Conservation (phyloP, 192 early-diverging fungal genomes). For the Endogone sp. region DNA sequence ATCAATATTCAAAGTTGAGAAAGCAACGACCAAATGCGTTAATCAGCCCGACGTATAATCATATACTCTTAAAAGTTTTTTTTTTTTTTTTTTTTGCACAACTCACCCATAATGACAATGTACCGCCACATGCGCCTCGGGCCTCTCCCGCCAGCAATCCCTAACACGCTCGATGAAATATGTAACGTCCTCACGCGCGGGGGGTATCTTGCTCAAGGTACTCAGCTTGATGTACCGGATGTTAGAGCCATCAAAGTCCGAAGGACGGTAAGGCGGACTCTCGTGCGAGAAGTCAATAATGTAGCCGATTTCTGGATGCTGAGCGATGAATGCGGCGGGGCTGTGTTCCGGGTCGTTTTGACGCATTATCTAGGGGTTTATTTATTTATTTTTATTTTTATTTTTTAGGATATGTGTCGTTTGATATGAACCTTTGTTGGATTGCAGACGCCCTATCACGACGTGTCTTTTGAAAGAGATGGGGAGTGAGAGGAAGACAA, state of each 20-base stretch:
- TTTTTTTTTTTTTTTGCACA: neutral
- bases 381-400: no score
- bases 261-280: conserved; percentile 38
- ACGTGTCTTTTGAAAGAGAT: no score
- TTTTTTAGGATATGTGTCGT: no score
- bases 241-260: conserved; percentile 49
- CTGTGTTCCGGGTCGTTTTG: conserved; percentile 50
- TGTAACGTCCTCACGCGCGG: conserved; percentile 35
- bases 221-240: conserved; percentile 45
- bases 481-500: neutral
- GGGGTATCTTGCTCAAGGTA: conserved; percentile 50
- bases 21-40: no score
- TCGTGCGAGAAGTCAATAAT: conserved; percentile 53
- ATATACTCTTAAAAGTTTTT: no score
- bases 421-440: no score
- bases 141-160: conserved; percentile 38
- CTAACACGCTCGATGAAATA: conserved; percentile 36
- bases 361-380: conserved; percentile 39
- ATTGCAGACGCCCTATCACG: no score
- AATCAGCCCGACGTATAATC: no score
- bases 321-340: conserved; percentile 43
- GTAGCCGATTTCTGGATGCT: conserved; percentile 44
- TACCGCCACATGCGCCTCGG: conserved; percentile 49
- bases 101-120: conserved; percentile 58
- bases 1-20: neutral